Evolutionary conservation across 2,329 filamentous ascomycete genomes (phyloP), one percentile per base, ranked within the genome.

Genomic region (Colletotrichum sp.): DNA sequence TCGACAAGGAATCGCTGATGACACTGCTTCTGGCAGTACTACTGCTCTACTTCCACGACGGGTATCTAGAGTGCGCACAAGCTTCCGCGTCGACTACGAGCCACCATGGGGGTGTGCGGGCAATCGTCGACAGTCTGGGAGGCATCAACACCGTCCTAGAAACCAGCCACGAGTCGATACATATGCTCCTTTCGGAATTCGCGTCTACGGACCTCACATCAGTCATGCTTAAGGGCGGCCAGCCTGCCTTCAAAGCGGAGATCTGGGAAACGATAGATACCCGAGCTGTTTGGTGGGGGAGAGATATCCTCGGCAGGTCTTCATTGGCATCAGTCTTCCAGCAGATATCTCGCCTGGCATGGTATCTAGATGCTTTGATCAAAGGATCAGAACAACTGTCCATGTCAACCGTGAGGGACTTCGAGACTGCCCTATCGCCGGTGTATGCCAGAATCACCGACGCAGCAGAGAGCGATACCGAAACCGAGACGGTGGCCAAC

Each of bases 151-250:
- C 74, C 0, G 81, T 83, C 0, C 32, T 84, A 2, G 75, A 69
- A 3, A 79, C 77, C 5, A 79, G 82, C 0, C 82, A 81, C 7
- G 82, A 83, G 16, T 79, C 83, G 1, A 76, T 84, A 2, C 82
- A 86, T 15, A 80, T 88, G 78, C 85, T 88, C 36, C 72, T 88
- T 7, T 87, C 86, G 0, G 86, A 87, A 55, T 88, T 88, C 55
- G 83, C 83, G 2, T 86, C 86, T 0, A 84, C 86, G 65, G 86
- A 88, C 71, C 80, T 88, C 8, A 87, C 86, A 1, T 83, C 85
- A 6, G 81, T 86, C 2, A 78, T 88, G 70, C 80, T 88, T 2
- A 85, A 84, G 18, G 86, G 85, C 0, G 81, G 81, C n/a, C 77
- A 80, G 9, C 86, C 86, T 1, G 85, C 84, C 10, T 87, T 87